phyloP scores from a whole-genome alignment of 1,139 yeast species.

The Geotrichum australiense region DNA sequence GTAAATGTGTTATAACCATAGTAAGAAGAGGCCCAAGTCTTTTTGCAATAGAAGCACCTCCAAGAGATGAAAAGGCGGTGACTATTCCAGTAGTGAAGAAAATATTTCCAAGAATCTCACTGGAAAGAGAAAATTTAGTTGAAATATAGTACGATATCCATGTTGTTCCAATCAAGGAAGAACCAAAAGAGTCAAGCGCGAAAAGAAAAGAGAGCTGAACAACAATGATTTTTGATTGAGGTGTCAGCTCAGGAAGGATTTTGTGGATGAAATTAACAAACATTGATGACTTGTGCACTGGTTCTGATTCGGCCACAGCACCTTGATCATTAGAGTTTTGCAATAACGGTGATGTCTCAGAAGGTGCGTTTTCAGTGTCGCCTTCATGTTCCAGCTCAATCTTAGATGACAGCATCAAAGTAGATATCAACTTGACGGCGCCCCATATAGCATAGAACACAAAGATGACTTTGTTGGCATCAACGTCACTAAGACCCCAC shows the following conservation, averaged over 20 bases:
- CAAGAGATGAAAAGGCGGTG: constrained; percentile 57
- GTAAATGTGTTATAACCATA: constrained; percentile 68
- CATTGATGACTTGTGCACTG: constrained; percentile 2
- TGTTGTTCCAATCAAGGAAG: constrained; percentile 80
- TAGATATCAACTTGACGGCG: constrained; percentile 44
- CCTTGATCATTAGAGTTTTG: constrained; percentile 4
- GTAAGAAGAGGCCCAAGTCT: constrained; percentile 72
- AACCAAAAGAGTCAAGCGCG: constrained; percentile 71
- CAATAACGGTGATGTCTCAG: constrained; percentile 13
- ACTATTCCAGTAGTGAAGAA: constrained; percentile 56
- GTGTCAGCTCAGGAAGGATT: constrained; percentile 17
- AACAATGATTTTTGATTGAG: constrained; percentile 21
- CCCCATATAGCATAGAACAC: constrained; percentile 53
- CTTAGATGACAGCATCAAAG: constrained; percentile 47
- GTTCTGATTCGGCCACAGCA: neutral
- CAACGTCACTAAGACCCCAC: constrained; percentile 27
- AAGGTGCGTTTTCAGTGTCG: neutral
- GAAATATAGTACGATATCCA: constrained; percentile 79
- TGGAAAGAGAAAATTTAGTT: constrained; percentile 29
- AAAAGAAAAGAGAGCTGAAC: constrained; percentile 48
- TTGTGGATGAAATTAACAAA: constrained; percentile 6
- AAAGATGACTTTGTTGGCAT: constrained; percentile 56
- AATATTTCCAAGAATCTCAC: constrained; percentile 40
- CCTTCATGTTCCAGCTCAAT: constrained; percentile 49
- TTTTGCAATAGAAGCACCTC: constrained; percentile 64